Evolutionary conservation across 768 basidiomycete genomes (phyloP).

Genomic region (Kwoniella dendrophila): DNA sequence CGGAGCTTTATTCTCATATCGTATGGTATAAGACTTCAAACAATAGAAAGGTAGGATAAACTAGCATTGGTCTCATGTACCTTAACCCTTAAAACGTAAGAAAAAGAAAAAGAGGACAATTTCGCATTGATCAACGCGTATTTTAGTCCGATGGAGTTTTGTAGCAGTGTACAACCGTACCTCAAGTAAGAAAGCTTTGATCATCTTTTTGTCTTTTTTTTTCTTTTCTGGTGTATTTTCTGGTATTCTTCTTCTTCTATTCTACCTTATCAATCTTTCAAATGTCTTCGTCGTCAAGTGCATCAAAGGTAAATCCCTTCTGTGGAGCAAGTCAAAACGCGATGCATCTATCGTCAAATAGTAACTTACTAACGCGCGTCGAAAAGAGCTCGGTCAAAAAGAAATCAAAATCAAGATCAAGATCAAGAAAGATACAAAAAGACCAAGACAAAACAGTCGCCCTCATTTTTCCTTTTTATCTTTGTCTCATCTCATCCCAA

Average conservation of each 20-base stretch:
- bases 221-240: neutral
- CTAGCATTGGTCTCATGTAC: neutral
- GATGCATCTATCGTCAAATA: neutral
- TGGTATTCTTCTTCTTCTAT: neutral
- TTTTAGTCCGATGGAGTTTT: neutral
- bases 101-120: neutral
- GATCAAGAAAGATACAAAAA: neutral
- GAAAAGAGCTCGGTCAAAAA: too few species aligned
- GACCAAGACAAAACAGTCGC: constrained; percentile 13
- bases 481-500: constrained; percentile 3
- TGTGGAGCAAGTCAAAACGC: too few species aligned
- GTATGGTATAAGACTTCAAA: too few species aligned
- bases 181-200: neutral
- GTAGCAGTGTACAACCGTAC: neutral
- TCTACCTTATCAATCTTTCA: too few species aligned
- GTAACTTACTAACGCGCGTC: too few species aligned
- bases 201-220: neutral
- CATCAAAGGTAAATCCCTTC: neutral
- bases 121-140: constrained; percentile 10
- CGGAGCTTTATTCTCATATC: too few species aligned
- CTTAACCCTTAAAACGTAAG: neutral
- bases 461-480: neutral
- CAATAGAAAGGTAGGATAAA: too few species aligned
- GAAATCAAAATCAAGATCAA: too few species aligned
- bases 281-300: constrained; percentile 5